These are phyloP conservation scores for Penicillium hesseltinei DNA, from an alignment of 2,329 filamentous ascomycete species.

Conservation along the genomic window DNA sequence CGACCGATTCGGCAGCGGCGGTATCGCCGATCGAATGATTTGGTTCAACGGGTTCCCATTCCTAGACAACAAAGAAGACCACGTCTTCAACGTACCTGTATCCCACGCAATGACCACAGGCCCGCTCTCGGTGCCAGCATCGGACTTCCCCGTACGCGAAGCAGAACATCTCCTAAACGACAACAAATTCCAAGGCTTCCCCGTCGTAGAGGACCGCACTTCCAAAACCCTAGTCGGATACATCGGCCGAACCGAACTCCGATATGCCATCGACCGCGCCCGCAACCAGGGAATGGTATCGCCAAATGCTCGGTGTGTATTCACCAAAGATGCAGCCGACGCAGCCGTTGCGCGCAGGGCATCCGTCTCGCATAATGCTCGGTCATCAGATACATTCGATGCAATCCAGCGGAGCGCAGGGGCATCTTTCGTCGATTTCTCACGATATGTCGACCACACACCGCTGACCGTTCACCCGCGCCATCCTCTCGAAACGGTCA, in stretches of 20 bases:
- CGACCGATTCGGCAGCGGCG: constrained; percentile 88
- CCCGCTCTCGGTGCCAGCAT: constrained; percentile 69
- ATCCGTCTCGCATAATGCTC: constrained; percentile 22
- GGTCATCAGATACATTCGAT: constrained; percentile 57
- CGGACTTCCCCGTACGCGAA: constrained; percentile 71
- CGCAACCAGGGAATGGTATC: constrained; percentile 67
- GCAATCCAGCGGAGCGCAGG: constrained; percentile 57
- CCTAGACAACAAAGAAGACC: constrained; percentile 94
- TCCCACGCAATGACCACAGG: constrained; percentile 83
- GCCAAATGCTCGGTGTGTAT: constrained; percentile 69
- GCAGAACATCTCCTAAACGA: constrained; percentile 73
- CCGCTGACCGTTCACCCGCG: constrained; percentile 89
- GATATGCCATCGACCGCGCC: constrained; percentile 81
- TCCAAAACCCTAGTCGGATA: constrained; percentile 80
- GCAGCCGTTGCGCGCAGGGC: constrained; percentile 32
- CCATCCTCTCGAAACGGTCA: constrained; percentile 89
- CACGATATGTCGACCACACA: constrained; percentile 82
- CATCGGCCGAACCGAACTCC: constrained; percentile 86
- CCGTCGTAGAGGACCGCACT: constrained; percentile 73
- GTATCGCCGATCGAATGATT: constrained; percentile 97
- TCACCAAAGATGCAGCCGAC: constrained; percentile 56
- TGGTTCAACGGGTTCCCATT: constrained; percentile 98
- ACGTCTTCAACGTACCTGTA: constrained; percentile 92
- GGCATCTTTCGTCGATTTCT: constrained; percentile 69
- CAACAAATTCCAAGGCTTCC: constrained; percentile 88